These are phyloP conservation scores for Dactylellina haptotyla DNA, from an alignment of 2,329 filamentous ascomycete genomes.

Conservation along the genomic window DNA sequence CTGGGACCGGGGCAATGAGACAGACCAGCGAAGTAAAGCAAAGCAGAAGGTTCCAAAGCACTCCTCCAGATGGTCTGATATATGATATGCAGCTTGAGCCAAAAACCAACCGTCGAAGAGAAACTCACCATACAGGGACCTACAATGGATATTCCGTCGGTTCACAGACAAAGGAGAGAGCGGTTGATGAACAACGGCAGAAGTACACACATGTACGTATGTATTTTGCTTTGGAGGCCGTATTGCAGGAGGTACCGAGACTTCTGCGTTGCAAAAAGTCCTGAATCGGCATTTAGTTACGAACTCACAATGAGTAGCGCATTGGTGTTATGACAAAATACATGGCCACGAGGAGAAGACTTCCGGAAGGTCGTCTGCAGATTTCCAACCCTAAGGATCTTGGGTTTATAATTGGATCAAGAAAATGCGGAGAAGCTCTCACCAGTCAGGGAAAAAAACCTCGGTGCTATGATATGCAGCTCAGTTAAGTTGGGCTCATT, in stretches of 20 bases:
- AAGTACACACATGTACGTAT: no score
- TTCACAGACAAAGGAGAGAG: no score
- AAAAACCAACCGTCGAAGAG: no score
- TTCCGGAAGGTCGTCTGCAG: slow-evolving; percentile 46
- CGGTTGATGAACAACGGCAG: no score
- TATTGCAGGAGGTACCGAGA: slow-evolving; percentile 31
- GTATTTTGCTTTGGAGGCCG: background rate
- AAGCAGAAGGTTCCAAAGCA: background rate
- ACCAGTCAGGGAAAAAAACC: slow-evolving; percentile 10
- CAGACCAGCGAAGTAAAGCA: slow-evolving; percentile 18
- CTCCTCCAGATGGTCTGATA: slow-evolving; percentile 40
- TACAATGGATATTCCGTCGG: no score
- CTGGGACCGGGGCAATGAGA: slow-evolving; percentile 50
- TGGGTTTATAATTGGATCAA: slow-evolving; percentile 45
- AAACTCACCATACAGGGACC: no score
- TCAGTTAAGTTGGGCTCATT: no score
- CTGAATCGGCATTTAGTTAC: slow-evolving; percentile 35
- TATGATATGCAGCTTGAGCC: slow-evolving; percentile 35
- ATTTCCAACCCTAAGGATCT: slow-evolving; percentile 35
- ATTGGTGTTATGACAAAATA: background rate
- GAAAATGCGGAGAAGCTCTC: slow-evolving; percentile 51
- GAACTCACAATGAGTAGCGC: slow-evolving; percentile 7
- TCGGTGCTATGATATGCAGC: slow-evolving; percentile 10
- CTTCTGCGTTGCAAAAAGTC: slow-evolving; percentile 16
- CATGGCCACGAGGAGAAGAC: slow-evolving; percentile 32